Evolutionary conservation across 306 rosid species (phyloP).

Genomic region (Lathyrus tuberosus): DNA sequence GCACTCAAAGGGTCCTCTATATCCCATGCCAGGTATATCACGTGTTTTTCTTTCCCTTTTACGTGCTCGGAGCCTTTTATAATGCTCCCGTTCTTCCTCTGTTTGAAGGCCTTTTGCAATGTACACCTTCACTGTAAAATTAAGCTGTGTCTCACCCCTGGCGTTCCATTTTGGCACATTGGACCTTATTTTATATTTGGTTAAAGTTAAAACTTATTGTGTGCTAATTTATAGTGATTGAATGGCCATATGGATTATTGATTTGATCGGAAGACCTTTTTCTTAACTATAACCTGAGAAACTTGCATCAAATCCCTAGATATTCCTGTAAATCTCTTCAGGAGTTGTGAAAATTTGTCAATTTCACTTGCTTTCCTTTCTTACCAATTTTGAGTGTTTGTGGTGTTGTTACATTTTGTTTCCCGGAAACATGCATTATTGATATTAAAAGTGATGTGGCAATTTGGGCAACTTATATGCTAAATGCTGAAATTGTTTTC

Average conservation of each 20-base stretch:
- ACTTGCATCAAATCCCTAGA: conserved; percentile 2
- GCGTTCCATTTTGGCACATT: conserved; percentile 19
- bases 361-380: conserved; percentile 19
- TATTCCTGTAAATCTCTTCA: conserved; percentile 16
- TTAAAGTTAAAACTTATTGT: conserved; percentile 12
- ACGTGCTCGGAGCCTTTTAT: conserved; percentile 23
- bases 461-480: conserved; percentile 11
- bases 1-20: conserved; percentile 86
- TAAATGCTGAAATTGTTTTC: conserved; percentile 10
- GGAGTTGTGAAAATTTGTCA: conserved; percentile 13
- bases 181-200: conserved; percentile 7
- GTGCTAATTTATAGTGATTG: conserved; percentile 13
- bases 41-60: not conserved
- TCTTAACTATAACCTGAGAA: not conserved
- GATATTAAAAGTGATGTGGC: not conserved
- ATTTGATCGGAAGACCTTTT: not conserved
- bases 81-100: not conserved
- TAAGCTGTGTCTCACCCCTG: conserved; percentile 15
- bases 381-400: conserved; percentile 28
- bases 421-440: not conserved
- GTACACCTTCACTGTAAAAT: conserved; percentile 2
- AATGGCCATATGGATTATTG: conserved; percentile 18
- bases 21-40: conserved; percentile 90
- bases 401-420: conserved; percentile 27
- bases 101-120: conserved; percentile 15